Evolutionary conservation across 1,284 basidiomycete species (phyloP), one percentile per base, ranked within the genome.

Genomic region (Naganishia cerealis): DNA sequence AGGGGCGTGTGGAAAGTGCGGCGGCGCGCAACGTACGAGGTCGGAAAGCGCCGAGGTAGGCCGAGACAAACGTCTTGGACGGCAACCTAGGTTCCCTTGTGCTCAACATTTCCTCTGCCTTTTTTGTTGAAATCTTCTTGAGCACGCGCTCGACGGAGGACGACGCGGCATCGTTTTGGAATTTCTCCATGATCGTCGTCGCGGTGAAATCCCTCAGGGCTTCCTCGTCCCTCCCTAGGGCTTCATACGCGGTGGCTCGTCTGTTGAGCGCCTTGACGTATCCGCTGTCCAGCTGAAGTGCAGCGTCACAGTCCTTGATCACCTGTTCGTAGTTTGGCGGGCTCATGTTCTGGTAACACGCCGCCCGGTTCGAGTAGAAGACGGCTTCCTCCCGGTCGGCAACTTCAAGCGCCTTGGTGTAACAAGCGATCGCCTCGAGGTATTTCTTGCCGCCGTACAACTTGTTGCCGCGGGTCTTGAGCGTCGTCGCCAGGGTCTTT

Each of bases 191-290:
- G 72, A 99, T 96, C 16, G 94, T 94, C 0, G 91, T 89, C 10
- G 96, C 92, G 0, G 95, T 98, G 83, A 90, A 99, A 81, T 99
- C 95, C 76, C 90, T 85, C 42, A 96, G 80, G 33, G 91, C 86
- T 71, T 90, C 90, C 76, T 90, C 86, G 69, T 86, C 86, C 55
- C 87, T 84, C 61, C 87, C 87, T 48, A 98, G 84, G 29, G 86
- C 85, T 78, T 99, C 95, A 40, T 90, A 82, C 1, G 95, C 94
- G 29, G 86, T 87, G 7, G 90, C 96, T 62, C 96, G 87, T 72
- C 96, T 86, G 83, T 97, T 96, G 70, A 99, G 84, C 1, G 96
- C 95, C 81, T 99, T 99, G 79, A 97, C 86, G 80, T 99, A 99
- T 71, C 84, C 87, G 26, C 84, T 82, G 81, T 99, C 94, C 65